Percentiles rank a stretch among this genome's conserved stretches.
Conservation (phyloP, 83 land plant genomes). For the Thuja plicata region DNA sequence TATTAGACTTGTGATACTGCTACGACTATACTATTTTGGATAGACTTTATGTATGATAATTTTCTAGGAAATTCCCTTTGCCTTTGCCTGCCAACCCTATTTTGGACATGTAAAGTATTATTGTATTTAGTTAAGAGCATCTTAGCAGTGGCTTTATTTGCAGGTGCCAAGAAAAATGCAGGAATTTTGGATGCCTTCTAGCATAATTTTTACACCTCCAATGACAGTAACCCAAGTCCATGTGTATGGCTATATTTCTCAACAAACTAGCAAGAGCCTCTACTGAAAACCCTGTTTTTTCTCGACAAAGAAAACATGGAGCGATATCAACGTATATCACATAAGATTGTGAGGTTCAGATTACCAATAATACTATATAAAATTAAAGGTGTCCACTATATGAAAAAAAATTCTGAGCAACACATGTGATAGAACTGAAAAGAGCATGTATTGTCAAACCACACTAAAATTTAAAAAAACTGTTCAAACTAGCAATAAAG, state of each 20-base stretch:
- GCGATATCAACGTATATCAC: neutral
- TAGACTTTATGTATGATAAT: neutral
- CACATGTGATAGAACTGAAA: neutral
- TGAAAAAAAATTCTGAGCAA: neutral
- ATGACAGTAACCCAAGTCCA: neutral
- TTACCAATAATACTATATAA: too few species aligned
- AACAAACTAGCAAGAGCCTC: neutral
- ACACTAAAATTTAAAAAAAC: neutral
- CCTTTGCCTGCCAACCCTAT: neutral
- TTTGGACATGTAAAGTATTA: neutral
- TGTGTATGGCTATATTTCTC: neutral
- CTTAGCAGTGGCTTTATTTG: neutral
- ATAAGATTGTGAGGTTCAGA: neutral
- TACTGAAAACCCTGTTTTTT: neutral
- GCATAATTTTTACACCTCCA: neutral
- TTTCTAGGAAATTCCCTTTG: neutral
- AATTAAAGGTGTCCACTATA: neutral
- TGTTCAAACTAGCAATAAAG: neutral
- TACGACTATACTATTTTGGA: neutral
- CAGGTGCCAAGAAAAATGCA: neutral
- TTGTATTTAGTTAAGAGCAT: neutral
- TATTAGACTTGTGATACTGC: neutral
- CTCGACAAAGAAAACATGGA: neutral
- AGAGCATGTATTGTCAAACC: neutral
- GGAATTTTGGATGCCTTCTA: neutral